These are phyloP conservation scores for Articulospora tetracladia DNA, from an alignment of 495 filamentous ascomycete species.

Conservation along the genomic window DNA sequence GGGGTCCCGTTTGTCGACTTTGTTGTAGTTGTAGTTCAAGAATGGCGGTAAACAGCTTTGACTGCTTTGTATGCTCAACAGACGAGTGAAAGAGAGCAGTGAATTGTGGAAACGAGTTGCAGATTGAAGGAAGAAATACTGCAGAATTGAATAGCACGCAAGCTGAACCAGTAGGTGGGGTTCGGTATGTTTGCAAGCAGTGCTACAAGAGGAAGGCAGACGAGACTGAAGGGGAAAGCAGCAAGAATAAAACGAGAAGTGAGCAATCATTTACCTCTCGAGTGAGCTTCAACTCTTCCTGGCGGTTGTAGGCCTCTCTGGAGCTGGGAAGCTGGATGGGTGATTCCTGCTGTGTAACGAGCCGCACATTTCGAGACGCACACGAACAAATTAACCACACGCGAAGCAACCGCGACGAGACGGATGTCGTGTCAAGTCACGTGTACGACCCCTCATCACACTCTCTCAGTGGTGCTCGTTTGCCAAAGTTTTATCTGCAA, in stretches of 20 bases:
- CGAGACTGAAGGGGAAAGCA: background rate
- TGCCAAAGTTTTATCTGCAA: too few relatives aligned
- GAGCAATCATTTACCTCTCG: background rate
- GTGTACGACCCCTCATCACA: too few relatives aligned
- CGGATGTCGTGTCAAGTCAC: too few relatives aligned
- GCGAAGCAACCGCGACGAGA: too few relatives aligned
- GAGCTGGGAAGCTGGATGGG: too few relatives aligned
- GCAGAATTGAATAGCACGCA: background rate
- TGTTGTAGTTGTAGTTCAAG: background rate
- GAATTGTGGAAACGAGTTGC: background rate
- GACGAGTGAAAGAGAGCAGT: background rate
- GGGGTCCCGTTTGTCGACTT: background rate
- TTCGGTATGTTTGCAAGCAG: background rate
- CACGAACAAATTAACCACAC: too few relatives aligned
- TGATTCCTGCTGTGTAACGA: too few relatives aligned
- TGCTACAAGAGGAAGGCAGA: background rate
- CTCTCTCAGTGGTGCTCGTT: too few relatives aligned
- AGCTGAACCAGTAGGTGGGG: too few relatives aligned
- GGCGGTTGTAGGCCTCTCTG: background rate
- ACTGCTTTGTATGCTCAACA: background rate
- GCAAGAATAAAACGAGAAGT: background rate
- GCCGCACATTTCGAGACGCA: too few relatives aligned
- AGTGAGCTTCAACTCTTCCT: background rate
- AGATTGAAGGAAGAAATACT: too few relatives aligned
- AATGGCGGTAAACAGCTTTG: too few relatives aligned